Evolutionary conservation across 768 basidiomycete species (phyloP).

Genomic region (Tephrocybe rancida): DNA sequence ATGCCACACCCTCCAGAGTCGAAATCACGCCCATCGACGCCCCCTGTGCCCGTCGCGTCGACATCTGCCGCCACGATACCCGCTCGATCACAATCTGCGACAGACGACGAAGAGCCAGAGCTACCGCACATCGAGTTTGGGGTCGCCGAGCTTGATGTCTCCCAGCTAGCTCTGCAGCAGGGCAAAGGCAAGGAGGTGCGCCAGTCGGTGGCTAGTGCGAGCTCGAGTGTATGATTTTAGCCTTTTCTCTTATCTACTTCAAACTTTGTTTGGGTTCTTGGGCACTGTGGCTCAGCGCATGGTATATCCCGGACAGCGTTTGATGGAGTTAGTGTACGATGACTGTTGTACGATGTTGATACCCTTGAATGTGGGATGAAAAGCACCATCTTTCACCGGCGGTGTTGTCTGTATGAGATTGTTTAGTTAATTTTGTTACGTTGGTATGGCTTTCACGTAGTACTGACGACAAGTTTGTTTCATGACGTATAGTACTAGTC

Average conservation of each 20-base stretch:
- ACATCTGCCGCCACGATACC: constrained; percentile 2
- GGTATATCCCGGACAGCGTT: too few species aligned
- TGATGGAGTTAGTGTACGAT: too few species aligned
- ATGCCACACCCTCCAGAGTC: constrained; percentile 29
- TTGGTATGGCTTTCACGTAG: too few species aligned
- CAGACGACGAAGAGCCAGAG: constrained; percentile 19
- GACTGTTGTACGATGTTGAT: too few species aligned
- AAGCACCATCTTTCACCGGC: too few species aligned
- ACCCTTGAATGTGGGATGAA: too few species aligned
- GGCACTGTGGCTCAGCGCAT: too few species aligned
- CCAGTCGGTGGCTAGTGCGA: constrained; percentile 10
- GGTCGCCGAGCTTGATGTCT: constrained; percentile 26
- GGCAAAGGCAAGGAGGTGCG: not conserved
- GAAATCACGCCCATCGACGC: constrained; percentile 7
- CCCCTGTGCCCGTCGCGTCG: not conserved
- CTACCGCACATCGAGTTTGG: constrained; percentile 35
- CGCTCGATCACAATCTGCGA: not conserved
- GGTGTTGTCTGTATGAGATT: too few species aligned
- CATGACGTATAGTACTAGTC: too few species aligned
- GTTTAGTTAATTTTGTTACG: too few species aligned
- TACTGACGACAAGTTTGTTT: too few species aligned
- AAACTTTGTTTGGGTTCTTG: not conserved
- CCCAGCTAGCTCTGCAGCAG: not conserved
- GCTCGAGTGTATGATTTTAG: constrained; percentile 2
- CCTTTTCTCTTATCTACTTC: not conserved